Evolutionary conservation across 2,329 filamentous ascomycete genomes (phyloP).

Genomic region (Ceratocystis variospora): DNA sequence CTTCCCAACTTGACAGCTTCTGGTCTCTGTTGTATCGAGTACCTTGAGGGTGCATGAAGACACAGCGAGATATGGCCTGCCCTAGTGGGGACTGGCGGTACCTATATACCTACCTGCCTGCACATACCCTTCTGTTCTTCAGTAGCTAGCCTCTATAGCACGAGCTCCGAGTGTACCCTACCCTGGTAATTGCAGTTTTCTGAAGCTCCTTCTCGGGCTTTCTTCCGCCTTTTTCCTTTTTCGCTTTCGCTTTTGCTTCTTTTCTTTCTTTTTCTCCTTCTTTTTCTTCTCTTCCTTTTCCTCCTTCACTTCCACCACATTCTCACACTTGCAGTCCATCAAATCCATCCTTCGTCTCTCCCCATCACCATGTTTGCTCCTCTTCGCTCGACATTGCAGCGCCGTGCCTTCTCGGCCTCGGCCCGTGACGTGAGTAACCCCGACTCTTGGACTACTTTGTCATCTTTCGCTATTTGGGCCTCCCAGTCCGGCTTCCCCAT

Average conservation of each 20-base stretch:
- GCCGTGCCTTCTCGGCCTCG: constrained; percentile 69
- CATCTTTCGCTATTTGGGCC: neutral
- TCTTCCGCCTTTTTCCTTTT: constrained; percentile 10
- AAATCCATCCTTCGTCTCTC: constrained; percentile 18
- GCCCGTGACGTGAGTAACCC: constrained; percentile 49
- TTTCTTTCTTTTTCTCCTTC: neutral
- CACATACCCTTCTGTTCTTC: too few relatives aligned
- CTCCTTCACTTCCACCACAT: neutral
- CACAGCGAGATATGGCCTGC: neutral
- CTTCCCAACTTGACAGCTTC: neutral
- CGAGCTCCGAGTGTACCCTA: neutral
- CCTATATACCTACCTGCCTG: too few relatives aligned
- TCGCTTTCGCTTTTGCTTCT: neutral
- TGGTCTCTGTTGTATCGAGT: neutral
- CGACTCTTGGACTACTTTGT: constrained; percentile 17
- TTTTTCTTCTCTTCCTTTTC: constrained; percentile 11
- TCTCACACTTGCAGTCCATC: constrained; percentile 21
- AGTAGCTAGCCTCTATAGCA: neutral
- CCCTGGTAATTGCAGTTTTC: neutral
- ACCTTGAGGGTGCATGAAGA: too few relatives aligned
- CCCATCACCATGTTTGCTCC: constrained; percentile 53
- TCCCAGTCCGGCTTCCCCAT: neutral
- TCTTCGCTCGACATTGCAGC: constrained; percentile 47
- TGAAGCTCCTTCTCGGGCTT: constrained; percentile 11
- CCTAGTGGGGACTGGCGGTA: too few relatives aligned